Evolutionary conservation across 768 basidiomycete species (phyloP), one percentile per base, ranked within the genome.

Genomic region (Peribolospora baueri): DNA sequence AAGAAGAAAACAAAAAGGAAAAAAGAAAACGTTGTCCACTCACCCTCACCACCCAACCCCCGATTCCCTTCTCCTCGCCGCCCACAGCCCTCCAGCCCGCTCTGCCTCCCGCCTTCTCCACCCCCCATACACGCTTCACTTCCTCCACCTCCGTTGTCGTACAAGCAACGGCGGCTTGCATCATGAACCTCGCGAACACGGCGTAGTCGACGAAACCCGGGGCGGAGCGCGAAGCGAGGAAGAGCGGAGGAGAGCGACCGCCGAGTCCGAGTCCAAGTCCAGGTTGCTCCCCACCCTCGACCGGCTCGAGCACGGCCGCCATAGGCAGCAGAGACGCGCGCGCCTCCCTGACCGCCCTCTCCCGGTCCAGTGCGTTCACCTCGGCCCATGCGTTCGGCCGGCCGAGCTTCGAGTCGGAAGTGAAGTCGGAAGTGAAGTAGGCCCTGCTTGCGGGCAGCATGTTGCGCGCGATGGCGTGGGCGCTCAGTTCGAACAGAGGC

Each of bases 171-270:
- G 25, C 25, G 25, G 25, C 25, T 25, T 25, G 25, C 25, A 25
- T 25, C 25, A 42, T 53, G 39, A 5, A 57, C 50, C 57, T 38
- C 4, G 50, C 53, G 41, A 51, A 57, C 2, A 40, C 54, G 41
- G 54, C 8, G 38, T 52, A 57, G 47, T 57, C 57, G 43, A 52
- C 54, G 14, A 54, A 54, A 7, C 57, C 54, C 4, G 57, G 54
- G 39, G 51, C 13, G 39, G 52, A 13, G 11, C 53, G 52, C 8
- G 43, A 45, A 4, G 50, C 3, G 6, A 57, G 42, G 57, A 48
- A 57, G 0, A 48, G 9, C 0, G 53, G 42, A 7, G 50, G 8
- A 1, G 53, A 13, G 41, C 54, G 51, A 5, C 50, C 41, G 5
- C 14, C 11, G n/a, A n/a, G n/a, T n/a, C n/a, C n/a, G n/a, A n/a